Conservation (phyloP, 768 basidiomycete genomes). For the Pleurotus tuber-regium region DNA sequence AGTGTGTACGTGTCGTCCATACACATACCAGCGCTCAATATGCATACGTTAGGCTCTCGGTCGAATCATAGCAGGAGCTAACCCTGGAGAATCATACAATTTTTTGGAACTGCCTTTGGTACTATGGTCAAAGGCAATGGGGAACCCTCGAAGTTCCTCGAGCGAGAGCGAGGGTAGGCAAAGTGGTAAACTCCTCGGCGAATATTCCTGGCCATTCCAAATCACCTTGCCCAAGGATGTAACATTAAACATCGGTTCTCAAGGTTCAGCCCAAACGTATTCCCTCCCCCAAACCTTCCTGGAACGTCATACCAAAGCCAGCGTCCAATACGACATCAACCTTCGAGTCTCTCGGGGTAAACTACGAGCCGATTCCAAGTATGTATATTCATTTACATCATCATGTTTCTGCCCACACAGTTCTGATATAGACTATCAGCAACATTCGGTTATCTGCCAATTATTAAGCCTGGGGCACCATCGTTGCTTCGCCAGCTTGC, state of each 20-base stretch:
- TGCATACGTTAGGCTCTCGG: conserved; percentile 29
- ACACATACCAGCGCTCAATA: background rate
- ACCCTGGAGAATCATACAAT: conserved; percentile 27
- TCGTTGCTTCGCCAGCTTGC: conserved; percentile 32
- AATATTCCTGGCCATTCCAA: conserved; percentile 34
- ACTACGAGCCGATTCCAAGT: conserved; percentile 34
- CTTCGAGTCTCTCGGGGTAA: conserved; percentile 30
- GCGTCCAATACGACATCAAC: conserved; percentile 32
- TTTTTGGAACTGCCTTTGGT: conserved; percentile 33
- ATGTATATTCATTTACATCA: conserved; percentile 7
- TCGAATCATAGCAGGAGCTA: conserved; percentile 36
- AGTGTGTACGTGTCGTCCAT: conserved; percentile 19
- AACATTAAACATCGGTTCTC: conserved; percentile 16
- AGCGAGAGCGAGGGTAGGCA: conserved; percentile 6
- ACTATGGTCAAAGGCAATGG: conserved; percentile 35
- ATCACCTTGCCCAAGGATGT: conserved; percentile 39
- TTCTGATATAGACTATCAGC: conserved; percentile 24
- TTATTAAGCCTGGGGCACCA: conserved; percentile 28
- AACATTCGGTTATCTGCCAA: conserved; percentile 30
- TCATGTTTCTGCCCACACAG: background rate
- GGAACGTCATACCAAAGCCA: conserved; percentile 35
- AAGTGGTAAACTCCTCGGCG: conserved; percentile 31
- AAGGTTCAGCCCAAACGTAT: conserved; percentile 22
- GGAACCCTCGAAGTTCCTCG: conserved; percentile 16
- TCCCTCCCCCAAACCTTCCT: conserved; percentile 37